Conservation (phyloP, 345 rosid genomes). For the Eucalyptus tenuipes region DNA sequence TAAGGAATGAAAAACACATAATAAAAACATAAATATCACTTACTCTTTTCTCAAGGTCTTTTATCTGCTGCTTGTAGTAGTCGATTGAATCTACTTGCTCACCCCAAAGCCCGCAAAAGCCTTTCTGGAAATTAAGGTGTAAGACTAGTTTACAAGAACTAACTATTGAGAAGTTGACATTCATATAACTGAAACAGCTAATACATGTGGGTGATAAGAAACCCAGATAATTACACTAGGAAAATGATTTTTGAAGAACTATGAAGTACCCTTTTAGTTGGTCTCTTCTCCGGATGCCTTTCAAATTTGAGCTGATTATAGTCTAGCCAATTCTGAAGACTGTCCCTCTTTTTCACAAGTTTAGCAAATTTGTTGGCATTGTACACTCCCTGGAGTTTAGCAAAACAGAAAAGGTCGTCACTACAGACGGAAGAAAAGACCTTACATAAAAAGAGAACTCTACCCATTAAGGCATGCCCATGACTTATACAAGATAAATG, state of each 20-base stretch:
- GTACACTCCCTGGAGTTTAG: constrained; percentile 60
- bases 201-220: background rate
- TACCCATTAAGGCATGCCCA: background rate
- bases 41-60: constrained; percentile 51
- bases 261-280: constrained; percentile 49
- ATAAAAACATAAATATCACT: background rate
- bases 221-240: background rate
- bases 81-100: constrained; percentile 70
- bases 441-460: background rate
- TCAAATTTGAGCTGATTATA: constrained; percentile 71
- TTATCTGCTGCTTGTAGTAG: constrained; percentile 55
- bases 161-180: background rate
- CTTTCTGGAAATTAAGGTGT: constrained; percentile 37
- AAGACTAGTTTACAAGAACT: background rate
- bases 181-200: background rate
- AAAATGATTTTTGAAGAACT: background rate
- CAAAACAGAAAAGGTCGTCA: background rate
- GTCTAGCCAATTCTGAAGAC: constrained; percentile 84
- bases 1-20: background rate
- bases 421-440: background rate
- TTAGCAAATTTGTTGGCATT: constrained; percentile 68
- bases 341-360: constrained; percentile 61
- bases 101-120: constrained; percentile 84
- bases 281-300: constrained; percentile 72
- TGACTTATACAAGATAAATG: background rate